These are phyloP conservation scores for Leucaena leucocephala DNA, from an alignment of 306 rosid species.

Conservation along the genomic window DNA sequence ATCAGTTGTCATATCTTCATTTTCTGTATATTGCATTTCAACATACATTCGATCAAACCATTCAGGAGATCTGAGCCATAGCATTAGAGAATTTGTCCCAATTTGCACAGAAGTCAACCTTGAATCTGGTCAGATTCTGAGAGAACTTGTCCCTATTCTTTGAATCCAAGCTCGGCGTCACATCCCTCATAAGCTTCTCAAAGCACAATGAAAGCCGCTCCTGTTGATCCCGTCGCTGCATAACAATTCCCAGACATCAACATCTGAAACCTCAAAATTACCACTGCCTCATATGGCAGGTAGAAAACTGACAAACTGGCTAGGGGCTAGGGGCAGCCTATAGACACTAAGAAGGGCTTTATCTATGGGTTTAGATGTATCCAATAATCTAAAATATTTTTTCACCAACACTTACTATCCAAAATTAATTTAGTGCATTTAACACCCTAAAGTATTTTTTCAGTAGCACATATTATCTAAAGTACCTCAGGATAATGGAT, in stretches of 20 bases:
- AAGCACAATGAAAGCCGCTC: conserved; percentile 49
- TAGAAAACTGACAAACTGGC: no score
- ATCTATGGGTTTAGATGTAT: no score
- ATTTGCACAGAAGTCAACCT: conserved; percentile 45
- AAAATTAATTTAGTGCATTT: no score
- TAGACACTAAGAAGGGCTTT: no score
- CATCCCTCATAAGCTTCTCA: conserved; percentile 51
- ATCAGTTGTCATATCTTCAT: conserved; percentile 11
- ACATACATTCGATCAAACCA: conserved; percentile 2
- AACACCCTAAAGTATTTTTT: no score
- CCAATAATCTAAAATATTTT: no score
- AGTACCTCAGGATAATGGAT: no score
- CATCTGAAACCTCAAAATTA: no score
- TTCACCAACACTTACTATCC: no score
- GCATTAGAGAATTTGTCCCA: not conserved
- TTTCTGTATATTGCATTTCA: conserved; percentile 4
- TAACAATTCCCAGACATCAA: conserved; percentile 14
- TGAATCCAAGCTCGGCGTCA: conserved; percentile 44
- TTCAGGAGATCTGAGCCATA: not conserved
- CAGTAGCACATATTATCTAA: no score
- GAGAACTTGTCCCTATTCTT: conserved; percentile 51
- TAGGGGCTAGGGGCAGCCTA: no score
- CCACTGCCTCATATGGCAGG: no score
- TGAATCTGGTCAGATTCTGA: conserved; percentile 48
- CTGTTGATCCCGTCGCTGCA: conserved; percentile 47